Evolutionary conservation across 441 rosid species (phyloP), one percentile per base, ranked within the genome.

Genomic region (Aleurites moluccanus): DNA sequence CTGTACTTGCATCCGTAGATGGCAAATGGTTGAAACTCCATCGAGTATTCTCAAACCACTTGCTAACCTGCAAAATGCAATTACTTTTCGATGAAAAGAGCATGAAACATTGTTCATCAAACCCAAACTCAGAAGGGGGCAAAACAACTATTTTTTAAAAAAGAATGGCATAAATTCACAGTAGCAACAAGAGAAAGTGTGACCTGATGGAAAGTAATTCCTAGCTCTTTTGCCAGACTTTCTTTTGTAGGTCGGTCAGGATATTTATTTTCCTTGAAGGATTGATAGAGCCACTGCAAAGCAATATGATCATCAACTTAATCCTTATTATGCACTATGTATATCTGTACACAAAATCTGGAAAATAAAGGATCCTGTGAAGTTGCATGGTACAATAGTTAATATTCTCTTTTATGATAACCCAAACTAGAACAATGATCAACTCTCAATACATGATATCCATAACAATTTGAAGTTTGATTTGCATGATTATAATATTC

Each of bases 31-130:
- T 80, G 73, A 70, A 82, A 77, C 83, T 84, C 94, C 94, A 87
- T n/a, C 99, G 97, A 69, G 90, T 78, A 84, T 96, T 87, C 69
- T 64, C 88, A 63, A 96, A 93, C 99, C 99, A 96, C 78, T 86
- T 93, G 65, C 28, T 75, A 74, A 96, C 97, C 98, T 93, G 91
- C 59, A 74, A 13, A 73, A 56, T 40, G 64, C 20, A 74, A 72
- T 63, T 25, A 67, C 50, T 63, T 57, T 3, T 25, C 3, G 0
- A 18, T 21, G 16, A 64, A 18, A 20, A 60, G 70, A 42, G 42
- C 49, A 45, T 14, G 33, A 18, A 53, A 73, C 30, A 4, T 67
- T n/a, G 28, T 49, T 47, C 40, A 21, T 30, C 47, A 30, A 69
- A 72, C 11, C 30, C 47, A 30, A 69, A 72, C 14, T n/a, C 23